Percentiles rank a stretch among this genome's conserved stretches.
Conservation (phyloP, 768 basidiomycete genomes). For the Punctularia strigosozonata region DNA sequence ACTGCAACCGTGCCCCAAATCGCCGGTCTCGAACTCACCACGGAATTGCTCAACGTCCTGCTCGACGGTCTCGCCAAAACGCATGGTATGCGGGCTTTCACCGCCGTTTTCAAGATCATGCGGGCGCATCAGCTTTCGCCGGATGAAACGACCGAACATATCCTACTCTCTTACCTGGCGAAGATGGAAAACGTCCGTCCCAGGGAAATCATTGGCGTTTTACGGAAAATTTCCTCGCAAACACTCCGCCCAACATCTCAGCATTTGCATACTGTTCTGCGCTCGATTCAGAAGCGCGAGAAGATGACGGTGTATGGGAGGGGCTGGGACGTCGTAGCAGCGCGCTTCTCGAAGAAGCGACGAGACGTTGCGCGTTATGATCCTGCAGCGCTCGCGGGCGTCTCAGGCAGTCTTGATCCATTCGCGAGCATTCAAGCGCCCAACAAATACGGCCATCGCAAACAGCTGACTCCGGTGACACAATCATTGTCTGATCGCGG, state of each 20-base stretch:
- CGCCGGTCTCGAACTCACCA: constrained; percentile 15
- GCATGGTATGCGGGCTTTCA: constrained; percentile 37
- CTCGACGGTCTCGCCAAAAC: constrained; percentile 36
- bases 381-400: no score
- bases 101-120: constrained; percentile 44
- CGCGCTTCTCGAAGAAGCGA: no score
- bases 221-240: constrained; percentile 32
- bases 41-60: constrained; percentile 47
- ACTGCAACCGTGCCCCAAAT: neutral
- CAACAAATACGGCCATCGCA: constrained; percentile 16
- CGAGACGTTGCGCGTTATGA: no score
- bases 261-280: constrained; percentile 46
- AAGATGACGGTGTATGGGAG: constrained; percentile 30
- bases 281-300: constrained; percentile 39
- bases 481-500: constrained; percentile 34
- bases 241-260: constrained; percentile 35
- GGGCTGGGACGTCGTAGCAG: no score
- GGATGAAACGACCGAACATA: constrained; percentile 41
- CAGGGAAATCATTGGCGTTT: constrained; percentile 31
- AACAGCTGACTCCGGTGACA: constrained; percentile 28
- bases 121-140: constrained; percentile 33
- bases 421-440: constrained; percentile 31
- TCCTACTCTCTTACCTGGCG: constrained; percentile 42
- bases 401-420: constrained; percentile 47
- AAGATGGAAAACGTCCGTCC: constrained; percentile 31